Evolutionary conservation across 2,329 filamentous ascomycete genomes (phyloP), one percentile per base, ranked within the genome.

Genomic region (Mariannaea elegans): DNA sequence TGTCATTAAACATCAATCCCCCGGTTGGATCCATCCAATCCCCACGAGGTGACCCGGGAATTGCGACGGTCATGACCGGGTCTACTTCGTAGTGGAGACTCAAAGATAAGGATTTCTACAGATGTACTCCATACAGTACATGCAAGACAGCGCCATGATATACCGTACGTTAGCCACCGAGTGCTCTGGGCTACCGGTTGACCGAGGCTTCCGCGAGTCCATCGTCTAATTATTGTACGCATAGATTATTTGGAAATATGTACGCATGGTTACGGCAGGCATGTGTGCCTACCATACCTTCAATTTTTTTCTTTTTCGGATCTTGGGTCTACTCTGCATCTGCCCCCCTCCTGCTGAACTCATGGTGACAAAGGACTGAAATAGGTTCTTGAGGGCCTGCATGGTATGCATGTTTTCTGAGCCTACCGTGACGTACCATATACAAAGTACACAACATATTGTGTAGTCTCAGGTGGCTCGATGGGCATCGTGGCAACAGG

Each of bases 31-130:
- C 56, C 45, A 59, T 50, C 55, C 18, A 42, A 56, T 64, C 63
- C 61, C 61, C 62, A 63, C 62, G 56, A 52, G 16, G 36, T 57
- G 50, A 51, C 7, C 47, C 45, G 59, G 58, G 34, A 62, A 61
- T 63, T 36, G 50, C 51, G 38, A 61, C 48, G 60, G 57, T 57
- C 67, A 63, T 50, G 54, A 38, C 66, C 65, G 68, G 65, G 63
- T 50, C 60, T 50, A 55, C n/a, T n/a, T n/a, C n/a, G 67, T 65
- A 67, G 65, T 7, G 60, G 65, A 48, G 45, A n/a, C n/a, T 41
- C 31, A 61, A 39, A 56, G 67, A 70, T 68, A 69, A 62, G 46
- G 56, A 54, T 49, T 39, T 12, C 19, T 12, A 39, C 23, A 48
- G 44, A 36, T 46, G 54, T 46, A n/a, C 39, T 16, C 18, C 38